phyloP scores from a whole-genome alignment of 352 stramenopile genomes.

The Pythium aquatile region DNA sequence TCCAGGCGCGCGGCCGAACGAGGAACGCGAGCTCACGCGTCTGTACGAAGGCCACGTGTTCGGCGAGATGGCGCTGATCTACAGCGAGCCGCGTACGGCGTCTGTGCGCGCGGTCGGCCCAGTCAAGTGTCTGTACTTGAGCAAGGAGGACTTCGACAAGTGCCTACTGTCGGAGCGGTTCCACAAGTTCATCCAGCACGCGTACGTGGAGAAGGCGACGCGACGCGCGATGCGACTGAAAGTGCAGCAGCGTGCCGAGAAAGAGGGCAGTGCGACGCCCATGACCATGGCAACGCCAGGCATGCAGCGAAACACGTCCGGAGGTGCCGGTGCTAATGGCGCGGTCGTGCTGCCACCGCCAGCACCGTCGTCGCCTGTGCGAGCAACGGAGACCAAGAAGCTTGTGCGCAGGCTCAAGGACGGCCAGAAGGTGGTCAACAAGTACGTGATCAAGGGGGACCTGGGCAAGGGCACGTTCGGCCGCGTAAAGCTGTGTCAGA shows the following conservation, averaged over 20 bases:
- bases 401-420: conserved; percentile 82
- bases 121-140: conserved; percentile 86
- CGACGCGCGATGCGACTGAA: conserved; percentile 77
- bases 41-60: conserved; percentile 89
- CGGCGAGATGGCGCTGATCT: conserved; percentile 88
- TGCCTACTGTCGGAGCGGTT: conserved; percentile 81
- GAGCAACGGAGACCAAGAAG: conserved; percentile 75
- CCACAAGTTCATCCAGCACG: conserved; percentile 83
- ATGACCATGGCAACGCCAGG: conserved; percentile 10
- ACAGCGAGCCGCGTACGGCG: conserved; percentile 82
- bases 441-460: conserved; percentile 92
- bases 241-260: conserved; percentile 57
- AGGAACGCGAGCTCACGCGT: conserved; percentile 77
- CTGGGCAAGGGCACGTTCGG: conserved; percentile 91
- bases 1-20: conserved; percentile 6
- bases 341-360: conserved; percentile 34
- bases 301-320: background rate
- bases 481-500: conserved; percentile 79
- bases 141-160: conserved; percentile 87
- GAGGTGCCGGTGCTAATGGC: conserved; percentile 18
- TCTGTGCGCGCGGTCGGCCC: conserved; percentile 74
- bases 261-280: conserved; percentile 12
- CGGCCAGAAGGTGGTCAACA: conserved; percentile 90
- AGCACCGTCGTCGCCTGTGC: conserved; percentile 48
- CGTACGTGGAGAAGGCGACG: conserved; percentile 85